phyloP scores from a whole-genome alignment of 2,329 filamentous ascomycete species.

The Nakataea oryzae region DNA sequence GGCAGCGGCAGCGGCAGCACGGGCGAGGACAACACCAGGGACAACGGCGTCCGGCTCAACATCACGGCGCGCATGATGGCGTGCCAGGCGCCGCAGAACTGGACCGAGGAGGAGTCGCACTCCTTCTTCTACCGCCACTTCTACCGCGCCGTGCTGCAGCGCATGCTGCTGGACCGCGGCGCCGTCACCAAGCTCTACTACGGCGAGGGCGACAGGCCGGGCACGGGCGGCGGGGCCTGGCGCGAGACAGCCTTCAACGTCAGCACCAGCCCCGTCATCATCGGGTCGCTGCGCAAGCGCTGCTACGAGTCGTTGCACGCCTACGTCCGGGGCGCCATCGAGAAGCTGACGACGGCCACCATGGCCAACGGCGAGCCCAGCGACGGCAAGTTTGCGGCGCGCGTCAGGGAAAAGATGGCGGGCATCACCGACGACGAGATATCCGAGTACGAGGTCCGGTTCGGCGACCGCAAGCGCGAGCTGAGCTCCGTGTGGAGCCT shows the following conservation, averaged over 20 bases:
- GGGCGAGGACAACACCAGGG: slow-evolving; percentile 37
- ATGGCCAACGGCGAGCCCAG: slow-evolving; percentile 12
- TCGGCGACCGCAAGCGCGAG: slow-evolving; percentile 61
- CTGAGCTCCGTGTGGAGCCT: slow-evolving; percentile 82
- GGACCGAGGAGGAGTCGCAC: slow-evolving; percentile 71
- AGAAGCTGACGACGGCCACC: slow-evolving; percentile 55
- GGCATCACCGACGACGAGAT: slow-evolving; percentile 68
- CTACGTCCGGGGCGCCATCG: slow-evolving; percentile 73
- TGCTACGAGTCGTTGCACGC: slow-evolving; percentile 65
- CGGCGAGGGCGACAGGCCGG: slow-evolving; percentile 15
- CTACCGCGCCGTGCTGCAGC: slow-evolving; percentile 81
- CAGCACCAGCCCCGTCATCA: slow-evolving; percentile 70
- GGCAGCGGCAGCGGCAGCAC: slow-evolving; percentile 15
- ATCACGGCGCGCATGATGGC: slow-evolving; percentile 98
- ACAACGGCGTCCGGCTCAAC: slow-evolving; percentile 59
- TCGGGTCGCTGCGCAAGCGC: slow-evolving; percentile 72
- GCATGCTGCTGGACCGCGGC: slow-evolving; percentile 79
- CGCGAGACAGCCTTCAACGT: slow-evolving; percentile 33
- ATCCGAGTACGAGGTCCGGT: slow-evolving; percentile 55
- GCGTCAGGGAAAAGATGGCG: slow-evolving; percentile 56
- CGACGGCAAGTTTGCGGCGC: slow-evolving; percentile 42
- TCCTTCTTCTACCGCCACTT: slow-evolving; percentile 89
- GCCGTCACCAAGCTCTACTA: slow-evolving; percentile 55
- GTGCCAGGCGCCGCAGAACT: slow-evolving; percentile 89
- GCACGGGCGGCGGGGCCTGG: slow-evolving; percentile 5